These are phyloP conservation scores for Trichoderma sp. DNA, from an alignment of 2,329 filamentous ascomycete genomes.

Conservation along the genomic window DNA sequence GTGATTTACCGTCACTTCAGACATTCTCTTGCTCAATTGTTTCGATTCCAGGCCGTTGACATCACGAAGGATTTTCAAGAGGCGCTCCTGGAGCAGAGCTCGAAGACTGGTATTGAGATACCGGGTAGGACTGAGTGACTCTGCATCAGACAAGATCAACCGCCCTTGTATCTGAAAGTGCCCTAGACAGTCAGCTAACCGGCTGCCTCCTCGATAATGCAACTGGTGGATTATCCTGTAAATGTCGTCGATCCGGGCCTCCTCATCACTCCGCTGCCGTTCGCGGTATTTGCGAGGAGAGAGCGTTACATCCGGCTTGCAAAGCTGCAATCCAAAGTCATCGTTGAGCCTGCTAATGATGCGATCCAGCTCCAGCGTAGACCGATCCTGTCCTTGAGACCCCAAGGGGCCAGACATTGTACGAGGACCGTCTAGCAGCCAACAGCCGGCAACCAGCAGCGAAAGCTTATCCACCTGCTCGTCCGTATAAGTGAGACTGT, in stretches of 20 bases:
- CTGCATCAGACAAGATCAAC: background rate
- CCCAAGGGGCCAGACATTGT: background rate
- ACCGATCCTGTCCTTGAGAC: background rate
- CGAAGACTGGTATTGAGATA: slow-evolving; percentile 18
- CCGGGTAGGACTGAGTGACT: background rate
- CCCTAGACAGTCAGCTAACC: slow-evolving; percentile 25
- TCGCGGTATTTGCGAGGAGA: slow-evolving; percentile 28
- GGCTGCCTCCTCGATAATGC: slow-evolving; percentile 23
- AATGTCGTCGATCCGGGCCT: slow-evolving; percentile 26
- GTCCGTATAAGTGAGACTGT: background rate
- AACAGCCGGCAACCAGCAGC: background rate
- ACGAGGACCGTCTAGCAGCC: background rate
- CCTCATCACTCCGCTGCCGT: slow-evolving; percentile 25
- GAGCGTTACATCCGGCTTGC: slow-evolving; percentile 25
- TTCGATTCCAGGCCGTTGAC: slow-evolving; percentile 1
- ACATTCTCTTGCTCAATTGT: slow-evolving; percentile 24
- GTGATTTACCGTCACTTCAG: slow-evolving; percentile 24
- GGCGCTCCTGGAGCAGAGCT: slow-evolving; percentile 27
- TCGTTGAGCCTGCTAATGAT: slow-evolving; percentile 28
- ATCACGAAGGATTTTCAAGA: slow-evolving; percentile 24
- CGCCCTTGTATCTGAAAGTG: slow-evolving; percentile 23
- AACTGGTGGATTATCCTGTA: slow-evolving; percentile 25
- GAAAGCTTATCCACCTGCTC: background rate
- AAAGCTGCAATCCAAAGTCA: slow-evolving; percentile 28
- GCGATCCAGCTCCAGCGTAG: slow-evolving; percentile 21